Conservation (phyloP, 2,329 filamentous ascomycete species). For the Mollisiaceae sp. region DNA sequence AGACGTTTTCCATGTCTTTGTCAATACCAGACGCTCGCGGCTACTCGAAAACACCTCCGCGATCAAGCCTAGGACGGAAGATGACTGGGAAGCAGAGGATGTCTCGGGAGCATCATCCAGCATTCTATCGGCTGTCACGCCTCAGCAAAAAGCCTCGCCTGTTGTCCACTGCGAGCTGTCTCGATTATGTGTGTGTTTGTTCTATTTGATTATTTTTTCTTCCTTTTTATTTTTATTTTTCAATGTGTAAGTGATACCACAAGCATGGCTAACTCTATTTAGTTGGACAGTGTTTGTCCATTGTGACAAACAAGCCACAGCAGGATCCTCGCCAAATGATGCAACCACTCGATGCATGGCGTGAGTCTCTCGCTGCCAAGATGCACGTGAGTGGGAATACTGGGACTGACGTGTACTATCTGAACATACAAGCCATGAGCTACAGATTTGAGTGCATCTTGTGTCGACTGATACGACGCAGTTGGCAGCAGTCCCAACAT, state of each 20-base stretch:
- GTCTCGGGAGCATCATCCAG: constrained; percentile 15
- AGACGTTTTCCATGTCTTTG: constrained; percentile 19
- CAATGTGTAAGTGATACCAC: constrained; percentile 17
- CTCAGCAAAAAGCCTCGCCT: constrained; percentile 17
- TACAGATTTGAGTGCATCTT: constrained; percentile 21
- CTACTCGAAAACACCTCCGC: constrained; percentile 19
- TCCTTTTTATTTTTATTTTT: constrained; percentile 9
- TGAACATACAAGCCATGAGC: constrained; percentile 19
- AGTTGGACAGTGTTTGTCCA: constrained; percentile 19
- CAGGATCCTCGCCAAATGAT: constrained; percentile 22
- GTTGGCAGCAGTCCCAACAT: constrained; percentile 17
- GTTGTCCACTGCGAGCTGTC: constrained; percentile 19
- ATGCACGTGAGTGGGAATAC: constrained; percentile 20
- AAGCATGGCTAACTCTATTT: constrained; percentile 19
- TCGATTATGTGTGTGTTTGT: constrained; percentile 15
- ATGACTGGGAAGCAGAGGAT: constrained; percentile 20
- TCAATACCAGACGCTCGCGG: constrained; percentile 18
- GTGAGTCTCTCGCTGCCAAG: constrained; percentile 18
- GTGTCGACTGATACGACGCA: constrained; percentile 18
- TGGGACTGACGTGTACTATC: constrained; percentile 21
- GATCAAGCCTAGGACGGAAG: constrained; percentile 18
- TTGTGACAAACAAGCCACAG: constrained; percentile 20
- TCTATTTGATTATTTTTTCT: constrained; percentile 17
- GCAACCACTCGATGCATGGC: constrained; percentile 19
- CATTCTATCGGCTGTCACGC: constrained; percentile 16